Conservation (phyloP, 108 stramenopile species). For the Cyclotella distinguenda region DNA sequence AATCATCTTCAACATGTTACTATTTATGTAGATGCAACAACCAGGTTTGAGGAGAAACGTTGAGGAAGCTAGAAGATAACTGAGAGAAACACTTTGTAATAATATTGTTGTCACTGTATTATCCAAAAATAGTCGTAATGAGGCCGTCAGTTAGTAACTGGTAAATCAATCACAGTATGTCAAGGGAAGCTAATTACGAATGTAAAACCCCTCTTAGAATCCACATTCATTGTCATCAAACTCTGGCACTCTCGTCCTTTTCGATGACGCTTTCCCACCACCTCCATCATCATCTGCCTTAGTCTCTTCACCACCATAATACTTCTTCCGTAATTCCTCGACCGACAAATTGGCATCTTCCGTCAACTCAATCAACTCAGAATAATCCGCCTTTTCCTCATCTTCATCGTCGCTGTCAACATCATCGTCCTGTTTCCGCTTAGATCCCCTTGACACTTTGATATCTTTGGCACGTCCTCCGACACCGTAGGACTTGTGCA, state of each 20-base stretch:
- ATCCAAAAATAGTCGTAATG: too few species aligned
- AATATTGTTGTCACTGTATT: too few species aligned
- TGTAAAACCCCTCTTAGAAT: conserved; percentile 16
- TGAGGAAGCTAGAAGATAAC: too few species aligned
- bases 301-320: conserved; percentile 49
- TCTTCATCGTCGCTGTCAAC: conserved; percentile 30
- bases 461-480: conserved; percentile 2
- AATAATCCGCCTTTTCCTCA: conserved; percentile 33
- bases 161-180: too few species aligned
- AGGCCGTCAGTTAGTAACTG: too few species aligned
- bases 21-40: too few species aligned
- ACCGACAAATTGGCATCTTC: conserved; percentile 63
- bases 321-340: conserved; percentile 54
- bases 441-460: background rate
- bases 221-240: conserved; percentile 47
- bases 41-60: too few species aligned
- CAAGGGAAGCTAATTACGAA: background rate
- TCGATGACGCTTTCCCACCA: conserved; percentile 19
- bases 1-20: too few species aligned
- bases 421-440: conserved; percentile 17
- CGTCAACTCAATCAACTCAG: conserved; percentile 58
- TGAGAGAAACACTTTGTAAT: too few species aligned
- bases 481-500: background rate
- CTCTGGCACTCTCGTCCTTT: conserved; percentile 26
- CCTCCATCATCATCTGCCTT: conserved; percentile 24